Base-by-base conservation (phyloP, 345 rosid species). In the Physaria fendleri region DNA sequence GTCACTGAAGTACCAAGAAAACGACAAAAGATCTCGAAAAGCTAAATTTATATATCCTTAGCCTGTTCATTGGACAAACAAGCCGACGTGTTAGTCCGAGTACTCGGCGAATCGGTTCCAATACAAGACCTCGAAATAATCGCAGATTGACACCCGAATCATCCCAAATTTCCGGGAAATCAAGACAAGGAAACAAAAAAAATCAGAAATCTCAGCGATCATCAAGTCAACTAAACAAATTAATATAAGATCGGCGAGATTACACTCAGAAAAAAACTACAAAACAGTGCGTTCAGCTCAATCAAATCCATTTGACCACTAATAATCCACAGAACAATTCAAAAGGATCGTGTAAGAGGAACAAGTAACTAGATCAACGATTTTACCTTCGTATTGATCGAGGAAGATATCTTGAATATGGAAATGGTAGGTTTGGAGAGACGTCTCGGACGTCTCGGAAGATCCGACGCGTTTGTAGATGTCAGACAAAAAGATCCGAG, bases 401-500 rank as follows among this genome's bases (percentile, higher is more conserved):
- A 92, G 65, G 37, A 75, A 24, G 61, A 85, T 76, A 65, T 88
- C 87, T 25, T 84, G 84, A 82, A 92, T 88, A 78, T 65, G 84
- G 72, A 85, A 92, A 66, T 92, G 95, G 66, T 76, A 88, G 56
- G 71, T 75, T 6, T 71, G 42, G 56, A 88, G 83, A 67, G 84
- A 88, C 3, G 79, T 71, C 11, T n/a, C n/a, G n/a, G n/a, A n/a
- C n/a, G n/a, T n/a, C n/a, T 78, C 83, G 35, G 85, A 69, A 13
- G 76, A 67, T 34, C 69, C 77, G 57, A 82, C 84, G 25, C 59
- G 76, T 24, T 76, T 74, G 44, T 84, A 78, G 57, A 92, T 77
- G 33, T 83, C 78, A 2, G 95, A 71, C 1, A 92, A 75, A 73
- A 92, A 92, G 61, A 80, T 62, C 75, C 98, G 81, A 34, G 96